Evolutionary conservation across 78 protist species (phyloP).

Genomic region (Dictyostelium brefeldianum): DNA sequence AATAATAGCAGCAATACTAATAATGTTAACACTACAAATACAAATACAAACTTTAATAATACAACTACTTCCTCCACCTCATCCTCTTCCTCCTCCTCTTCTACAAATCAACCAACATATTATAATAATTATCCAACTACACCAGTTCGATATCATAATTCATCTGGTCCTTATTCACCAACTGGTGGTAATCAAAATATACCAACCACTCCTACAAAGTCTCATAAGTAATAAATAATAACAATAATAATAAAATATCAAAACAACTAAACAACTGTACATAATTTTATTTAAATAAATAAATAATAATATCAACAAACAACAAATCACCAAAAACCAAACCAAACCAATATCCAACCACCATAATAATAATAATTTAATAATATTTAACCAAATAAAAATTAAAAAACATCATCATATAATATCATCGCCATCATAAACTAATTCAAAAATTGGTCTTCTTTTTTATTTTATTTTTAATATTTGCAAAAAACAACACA

Average conservation of each 20-base stretch:
- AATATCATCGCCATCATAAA: no score
- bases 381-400: no score
- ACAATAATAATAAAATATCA: not conserved
- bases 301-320: not conserved
- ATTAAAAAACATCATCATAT: no score
- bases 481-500: no score
- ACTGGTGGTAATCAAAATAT: not conserved
- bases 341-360: no score
- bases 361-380: no score
- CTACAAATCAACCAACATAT: conserved; percentile 6
- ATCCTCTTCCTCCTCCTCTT: not conserved
- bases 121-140: not conserved
- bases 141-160: conserved; percentile 1
- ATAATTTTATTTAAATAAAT: not conserved
- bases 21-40: not conserved
- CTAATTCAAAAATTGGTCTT: no score
- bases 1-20: not conserved
- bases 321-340: no score
- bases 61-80: not conserved
- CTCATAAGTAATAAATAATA: not conserved
- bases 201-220: conserved; percentile 1
- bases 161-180: conserved; percentile 12
- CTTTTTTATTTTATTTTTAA: no score
- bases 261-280: not conserved
- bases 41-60: not conserved